Percentiles rank a stretch among this genome's conserved stretches.
Conservation (phyloP, 208 protist species). For the Wallacemonas sp. region DNA sequence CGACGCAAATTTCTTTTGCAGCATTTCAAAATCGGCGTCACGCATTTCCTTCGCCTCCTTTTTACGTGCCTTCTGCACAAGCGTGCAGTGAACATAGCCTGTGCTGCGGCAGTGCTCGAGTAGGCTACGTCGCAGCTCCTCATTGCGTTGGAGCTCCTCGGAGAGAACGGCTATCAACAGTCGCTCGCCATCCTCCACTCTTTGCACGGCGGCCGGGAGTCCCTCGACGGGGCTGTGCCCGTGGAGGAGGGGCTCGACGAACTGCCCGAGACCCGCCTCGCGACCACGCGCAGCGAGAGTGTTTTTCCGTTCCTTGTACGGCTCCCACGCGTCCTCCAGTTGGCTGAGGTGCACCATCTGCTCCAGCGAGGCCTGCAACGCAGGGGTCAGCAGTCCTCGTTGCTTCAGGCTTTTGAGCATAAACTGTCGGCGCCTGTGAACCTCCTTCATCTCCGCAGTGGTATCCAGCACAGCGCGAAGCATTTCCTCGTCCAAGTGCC, state of each 20-base stretch:
- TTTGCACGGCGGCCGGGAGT: constrained; percentile 19
- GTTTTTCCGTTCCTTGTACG: constrained; percentile 76
- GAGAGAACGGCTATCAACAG: constrained; percentile 62
- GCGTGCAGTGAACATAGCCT: constrained; percentile 28
- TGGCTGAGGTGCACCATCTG: constrained; percentile 67
- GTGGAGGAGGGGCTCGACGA: constrained; percentile 45
- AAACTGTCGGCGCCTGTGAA: constrained; percentile 69
- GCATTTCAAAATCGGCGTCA: constrained; percentile 42
- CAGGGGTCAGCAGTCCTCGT: constrained; percentile 68
- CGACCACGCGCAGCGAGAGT: constrained; percentile 73
- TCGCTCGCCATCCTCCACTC: constrained; percentile 47
- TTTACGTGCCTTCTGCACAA: constrained; percentile 58
- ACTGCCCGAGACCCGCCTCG: constrained; percentile 67
- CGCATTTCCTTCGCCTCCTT: constrained; percentile 65
- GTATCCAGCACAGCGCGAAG: constrained; percentile 68
- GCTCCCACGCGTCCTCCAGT: constrained; percentile 85
- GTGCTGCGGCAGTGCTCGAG: constrained; percentile 39
- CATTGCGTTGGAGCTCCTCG: constrained; percentile 69
- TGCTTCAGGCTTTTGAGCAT: constrained; percentile 76
- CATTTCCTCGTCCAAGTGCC: constrained; percentile 60
- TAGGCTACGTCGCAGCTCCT: constrained; percentile 38
- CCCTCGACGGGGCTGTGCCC: constrained; percentile 31
- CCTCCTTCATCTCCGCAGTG: constrained; percentile 62
- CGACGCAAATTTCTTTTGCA: constrained; percentile 58
- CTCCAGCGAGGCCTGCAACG: constrained; percentile 39